phyloP scores from a whole-genome alignment of 768 basidiomycete genomes.

The Mycena leptocephala region DNA sequence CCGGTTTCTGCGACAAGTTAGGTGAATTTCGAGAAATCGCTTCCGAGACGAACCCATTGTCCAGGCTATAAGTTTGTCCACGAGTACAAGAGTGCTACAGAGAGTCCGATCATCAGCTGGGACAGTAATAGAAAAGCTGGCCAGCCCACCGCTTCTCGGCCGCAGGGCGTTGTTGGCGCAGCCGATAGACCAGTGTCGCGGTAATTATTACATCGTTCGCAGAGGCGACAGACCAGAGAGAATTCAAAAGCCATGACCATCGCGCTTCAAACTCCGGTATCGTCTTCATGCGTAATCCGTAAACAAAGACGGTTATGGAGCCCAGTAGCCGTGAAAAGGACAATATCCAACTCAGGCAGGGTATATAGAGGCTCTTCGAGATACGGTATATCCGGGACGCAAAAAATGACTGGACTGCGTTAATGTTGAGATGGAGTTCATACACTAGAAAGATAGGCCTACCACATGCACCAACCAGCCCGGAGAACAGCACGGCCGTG shows the following conservation, averaged over 20 bases:
- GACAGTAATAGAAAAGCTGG: not conserved
- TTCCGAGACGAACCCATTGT: slow-evolving; percentile 4
- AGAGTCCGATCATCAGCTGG: not conserved
- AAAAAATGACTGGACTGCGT: slow-evolving; percentile 9
- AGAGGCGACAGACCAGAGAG: slow-evolving; percentile 15
- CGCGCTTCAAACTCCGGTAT: slow-evolving; percentile 2
- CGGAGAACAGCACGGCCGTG: slow-evolving; percentile 1
- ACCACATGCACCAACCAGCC: slow-evolving; percentile 10
- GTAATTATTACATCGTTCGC: slow-evolving; percentile 17
- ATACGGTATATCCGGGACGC: slow-evolving; percentile 6
- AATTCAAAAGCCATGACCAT: slow-evolving; percentile 11
- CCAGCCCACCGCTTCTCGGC: not conserved
- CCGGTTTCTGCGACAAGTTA: not conserved
- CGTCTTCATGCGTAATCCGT: slow-evolving; percentile 1
- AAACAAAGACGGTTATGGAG: not conserved
- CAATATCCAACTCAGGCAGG: slow-evolving; percentile 15
- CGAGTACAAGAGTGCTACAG: not conserved
- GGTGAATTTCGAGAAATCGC: not conserved
- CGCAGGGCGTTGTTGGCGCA: not conserved
- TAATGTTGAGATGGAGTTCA: not conserved
- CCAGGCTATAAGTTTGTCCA: slow-evolving; percentile 19
- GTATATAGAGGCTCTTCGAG: slow-evolving; percentile 14
- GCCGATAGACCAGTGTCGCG: slow-evolving; percentile 9
- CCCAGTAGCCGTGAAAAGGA: slow-evolving; percentile 13
- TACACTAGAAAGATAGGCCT: not conserved